phyloP scores from a whole-genome alignment of 2,329 filamentous ascomycete genomes.

The Aphanoascus verrucosus region DNA sequence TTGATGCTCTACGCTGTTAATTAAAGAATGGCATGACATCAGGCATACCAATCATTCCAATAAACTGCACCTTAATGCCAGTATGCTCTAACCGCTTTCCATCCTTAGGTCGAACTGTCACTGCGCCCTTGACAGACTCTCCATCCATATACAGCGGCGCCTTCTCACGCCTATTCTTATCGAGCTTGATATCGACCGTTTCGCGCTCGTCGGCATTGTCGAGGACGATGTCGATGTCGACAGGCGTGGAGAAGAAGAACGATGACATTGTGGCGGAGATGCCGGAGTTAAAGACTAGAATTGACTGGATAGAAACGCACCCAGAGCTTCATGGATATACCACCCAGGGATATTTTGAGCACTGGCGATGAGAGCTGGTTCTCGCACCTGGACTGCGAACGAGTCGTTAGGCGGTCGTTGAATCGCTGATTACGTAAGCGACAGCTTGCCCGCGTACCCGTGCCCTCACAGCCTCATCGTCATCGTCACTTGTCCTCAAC shows the following conservation, averaged over 20 bases:
- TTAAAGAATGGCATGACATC: neutral
- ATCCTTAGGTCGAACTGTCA: conserved; percentile 93
- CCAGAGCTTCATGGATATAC: too few relatives aligned
- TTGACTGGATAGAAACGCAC: neutral
- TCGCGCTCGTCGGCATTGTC: conserved; percentile 88
- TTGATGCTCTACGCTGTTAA: conserved; percentile 5
- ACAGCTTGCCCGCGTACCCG: too few relatives aligned
- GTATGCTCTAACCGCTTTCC: conserved; percentile 96
- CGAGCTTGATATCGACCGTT: conserved; percentile 95
- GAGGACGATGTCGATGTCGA: conserved; percentile 98
- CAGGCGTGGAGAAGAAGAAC: conserved; percentile 95
- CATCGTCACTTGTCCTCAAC: too few relatives aligned
- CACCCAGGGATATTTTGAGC: too few relatives aligned
- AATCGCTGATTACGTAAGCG: too few relatives aligned
- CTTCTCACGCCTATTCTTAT: conserved; percentile 96
- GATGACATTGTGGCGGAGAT: conserved; percentile 61
- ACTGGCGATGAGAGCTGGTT: too few relatives aligned
- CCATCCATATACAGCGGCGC: conserved; percentile 95
- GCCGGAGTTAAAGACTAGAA: neutral
- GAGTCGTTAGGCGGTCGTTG: too few relatives aligned
- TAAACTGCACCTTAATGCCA: conserved; percentile 99
- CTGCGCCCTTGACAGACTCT: conserved; percentile 91
- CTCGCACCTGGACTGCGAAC: too few relatives aligned
- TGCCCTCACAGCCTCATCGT: too few relatives aligned
- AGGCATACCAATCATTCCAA: conserved; percentile 82